A percentile compares a stretch with the other conserved stretches of the same genome.
phyloP scores from a whole-genome alignment of 1,284 basidiomycete genomes.

The Ustilago xerochloae region DNA sequence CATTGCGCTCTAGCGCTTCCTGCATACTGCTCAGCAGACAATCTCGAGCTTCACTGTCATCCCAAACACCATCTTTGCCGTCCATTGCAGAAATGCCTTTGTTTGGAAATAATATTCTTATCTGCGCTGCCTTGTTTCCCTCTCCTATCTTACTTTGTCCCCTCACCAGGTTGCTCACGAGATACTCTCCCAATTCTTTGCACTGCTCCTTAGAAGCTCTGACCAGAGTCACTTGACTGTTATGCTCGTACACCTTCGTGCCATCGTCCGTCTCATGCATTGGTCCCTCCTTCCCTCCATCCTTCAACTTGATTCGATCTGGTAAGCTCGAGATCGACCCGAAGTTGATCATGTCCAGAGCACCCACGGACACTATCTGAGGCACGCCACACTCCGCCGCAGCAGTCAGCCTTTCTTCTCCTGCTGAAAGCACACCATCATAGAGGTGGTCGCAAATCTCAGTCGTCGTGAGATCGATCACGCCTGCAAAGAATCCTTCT shows the following conservation, averaged over 20 bases:
- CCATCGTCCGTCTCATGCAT: constrained; percentile 28
- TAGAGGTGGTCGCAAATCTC: constrained; percentile 43
- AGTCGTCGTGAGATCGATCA: constrained; percentile 45
- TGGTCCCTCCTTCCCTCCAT: constrained; percentile 1
- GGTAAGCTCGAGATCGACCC: constrained; percentile 27
- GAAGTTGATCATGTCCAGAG: constrained; percentile 52
- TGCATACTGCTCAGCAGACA: constrained; percentile 13
- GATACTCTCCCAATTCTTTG: constrained; percentile 18
- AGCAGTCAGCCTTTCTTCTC: constrained; percentile 34
- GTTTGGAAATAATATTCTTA: constrained; percentile 19
- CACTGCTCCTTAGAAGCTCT: constrained; percentile 20
- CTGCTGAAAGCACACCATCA: constrained; percentile 37
- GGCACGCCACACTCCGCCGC: constrained; percentile 22
- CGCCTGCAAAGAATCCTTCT: constrained; percentile 34
- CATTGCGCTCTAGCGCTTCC: neutral
- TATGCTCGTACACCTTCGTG: constrained; percentile 33
- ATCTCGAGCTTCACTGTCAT: constrained; percentile 18
- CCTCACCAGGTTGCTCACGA: constrained; percentile 15
- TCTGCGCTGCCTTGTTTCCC: neutral
- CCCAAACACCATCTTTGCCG: constrained; percentile 20
- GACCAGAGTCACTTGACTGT: constrained; percentile 36
- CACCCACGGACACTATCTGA: constrained; percentile 38
- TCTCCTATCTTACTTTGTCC: neutral
- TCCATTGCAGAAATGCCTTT: constrained; percentile 33
- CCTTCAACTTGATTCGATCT: constrained; percentile 5